phyloP scores from a whole-genome alignment of 768 basidiomycete species.

The Tremella yokohamensis region DNA sequence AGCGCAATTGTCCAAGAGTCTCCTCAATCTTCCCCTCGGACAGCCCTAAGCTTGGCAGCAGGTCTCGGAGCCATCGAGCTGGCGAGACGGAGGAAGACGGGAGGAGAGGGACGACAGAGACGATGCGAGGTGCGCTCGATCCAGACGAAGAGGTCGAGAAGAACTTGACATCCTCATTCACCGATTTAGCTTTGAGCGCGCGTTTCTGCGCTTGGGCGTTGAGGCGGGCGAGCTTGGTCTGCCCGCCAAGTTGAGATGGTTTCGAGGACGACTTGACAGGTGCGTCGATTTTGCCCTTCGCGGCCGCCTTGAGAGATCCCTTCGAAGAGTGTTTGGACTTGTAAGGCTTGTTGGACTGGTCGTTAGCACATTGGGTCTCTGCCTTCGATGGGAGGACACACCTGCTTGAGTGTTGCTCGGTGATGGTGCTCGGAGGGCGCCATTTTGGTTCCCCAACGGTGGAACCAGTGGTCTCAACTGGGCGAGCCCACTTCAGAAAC shows the following conservation, averaged over 20 bases:
- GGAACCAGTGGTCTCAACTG: too few species aligned
- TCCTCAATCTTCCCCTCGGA: slow-evolving; percentile 50
- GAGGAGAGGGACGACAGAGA: slow-evolving; percentile 80
- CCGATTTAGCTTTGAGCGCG: slow-evolving; percentile 73
- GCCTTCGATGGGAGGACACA: slow-evolving; percentile 39
- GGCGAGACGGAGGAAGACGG: slow-evolving; percentile 59
- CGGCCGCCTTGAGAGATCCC: slow-evolving; percentile 72
- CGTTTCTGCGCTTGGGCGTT: slow-evolving; percentile 59
- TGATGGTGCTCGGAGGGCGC: slow-evolving; percentile 58
- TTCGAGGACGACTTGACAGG: background rate
- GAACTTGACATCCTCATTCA: slow-evolving; percentile 74
- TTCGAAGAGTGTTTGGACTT: slow-evolving; percentile 90
- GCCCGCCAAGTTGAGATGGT: background rate
- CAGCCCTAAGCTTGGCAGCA: slow-evolving; percentile 63
- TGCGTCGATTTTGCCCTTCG: slow-evolving; percentile 62
- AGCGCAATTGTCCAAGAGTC: background rate
- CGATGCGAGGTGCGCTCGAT: slow-evolving; percentile 63
- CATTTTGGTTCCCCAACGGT: slow-evolving; percentile 4
- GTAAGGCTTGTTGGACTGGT: slow-evolving; percentile 81
- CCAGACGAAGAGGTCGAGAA: slow-evolving; percentile 46
- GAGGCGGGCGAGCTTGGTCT: slow-evolving; percentile 39
- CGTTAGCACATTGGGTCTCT: too few species aligned
- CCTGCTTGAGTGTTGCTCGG: slow-evolving; percentile 82
- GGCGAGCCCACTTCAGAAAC: too few species aligned
- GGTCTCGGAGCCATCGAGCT: slow-evolving; percentile 57